Conservation (phyloP, 2,329 filamentous ascomycete genomes). For the Cercospora citrullina region DNA sequence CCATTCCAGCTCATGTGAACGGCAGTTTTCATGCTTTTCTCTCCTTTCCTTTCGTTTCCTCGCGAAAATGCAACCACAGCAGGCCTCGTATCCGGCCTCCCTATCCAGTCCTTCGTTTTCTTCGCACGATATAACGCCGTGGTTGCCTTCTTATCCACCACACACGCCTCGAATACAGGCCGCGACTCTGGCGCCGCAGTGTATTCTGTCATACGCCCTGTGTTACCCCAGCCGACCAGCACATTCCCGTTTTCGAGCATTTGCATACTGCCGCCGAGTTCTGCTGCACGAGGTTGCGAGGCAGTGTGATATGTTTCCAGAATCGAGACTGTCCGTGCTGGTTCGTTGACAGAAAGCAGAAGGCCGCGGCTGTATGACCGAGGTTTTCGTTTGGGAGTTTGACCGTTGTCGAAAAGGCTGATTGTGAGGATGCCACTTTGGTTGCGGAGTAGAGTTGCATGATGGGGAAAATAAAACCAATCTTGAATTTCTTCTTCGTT, state of each 20-base stretch:
- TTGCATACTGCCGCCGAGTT: slow-evolving; percentile 1
- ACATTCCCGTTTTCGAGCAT: slow-evolving; percentile 46
- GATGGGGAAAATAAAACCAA: neutral
- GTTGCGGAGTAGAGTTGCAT: neutral
- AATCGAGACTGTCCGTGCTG: neutral
- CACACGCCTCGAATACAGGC: neutral
- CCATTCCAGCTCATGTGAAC: slow-evolving; percentile 6
- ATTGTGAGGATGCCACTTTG: neutral
- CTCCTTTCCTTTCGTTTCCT: neutral
- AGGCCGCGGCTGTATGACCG: neutral
- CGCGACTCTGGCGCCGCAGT: neutral
- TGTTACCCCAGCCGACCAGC: slow-evolving; percentile 55
- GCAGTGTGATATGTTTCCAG: neutral
- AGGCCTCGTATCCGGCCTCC: neutral
- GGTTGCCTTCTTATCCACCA: neutral
- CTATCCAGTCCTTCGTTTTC: neutral
- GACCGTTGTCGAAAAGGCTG: neutral
- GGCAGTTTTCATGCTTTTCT: neutral
- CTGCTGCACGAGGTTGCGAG: neutral
- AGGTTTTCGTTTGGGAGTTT: neutral
- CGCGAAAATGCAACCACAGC: neutral
- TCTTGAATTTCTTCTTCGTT: neutral
- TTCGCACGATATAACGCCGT: neutral
- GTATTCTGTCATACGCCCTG: slow-evolving; percentile 38
- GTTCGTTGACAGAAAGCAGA: neutral